Evolutionary conservation across 495 filamentous ascomycete genomes (phyloP), one percentile per base, ranked within the genome.

Genomic region (Xylaria sp.): DNA sequence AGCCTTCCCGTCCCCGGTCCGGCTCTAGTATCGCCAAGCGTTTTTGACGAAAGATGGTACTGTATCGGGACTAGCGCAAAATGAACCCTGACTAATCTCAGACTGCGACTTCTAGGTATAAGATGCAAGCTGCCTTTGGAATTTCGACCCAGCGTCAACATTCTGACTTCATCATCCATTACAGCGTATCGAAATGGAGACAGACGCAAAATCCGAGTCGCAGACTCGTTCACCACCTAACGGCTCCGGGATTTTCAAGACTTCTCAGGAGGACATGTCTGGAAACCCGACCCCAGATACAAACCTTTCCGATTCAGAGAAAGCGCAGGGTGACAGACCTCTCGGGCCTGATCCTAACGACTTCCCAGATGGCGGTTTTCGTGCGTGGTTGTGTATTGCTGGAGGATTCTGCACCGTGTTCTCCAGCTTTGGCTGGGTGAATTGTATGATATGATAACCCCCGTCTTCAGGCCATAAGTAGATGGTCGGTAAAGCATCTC

Each of bases 331-430:
- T 9, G 57, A 33, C 6, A 33, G 33, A 7, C 57, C 33, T 19
- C 6, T 12, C 6, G 35, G 57, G 2, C 37, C 37, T 12, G 37
- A 61, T 19, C 77, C 80, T 48, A 72, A 78, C 61, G 76, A 80
- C 64, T 80, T 85, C 72, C 90, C 90, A 2, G 90, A 92, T 79
- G 90, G 90, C 48, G 90, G 90, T 1, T n/a, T 80, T 9, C 75
- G 85, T 64, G 90, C 90, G 24, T 92, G 90, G 89, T 74, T 88
- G 37, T 81, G 82, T 2, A 89, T 92, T 0, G 70, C 87, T 3
- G 90, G 91, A 43, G 87, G 83, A 0, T 92, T 88, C 77, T 88
- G 83, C 37, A 85, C 82, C 44, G 72, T 91, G 58, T 90, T 90
- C 73, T 85, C 84, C 67, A 86, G 84, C 65, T 90, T 90, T 72